Evolutionary conservation across 805 yeast species (phyloP).

Genomic region (Metschnikowia lunata): DNA sequence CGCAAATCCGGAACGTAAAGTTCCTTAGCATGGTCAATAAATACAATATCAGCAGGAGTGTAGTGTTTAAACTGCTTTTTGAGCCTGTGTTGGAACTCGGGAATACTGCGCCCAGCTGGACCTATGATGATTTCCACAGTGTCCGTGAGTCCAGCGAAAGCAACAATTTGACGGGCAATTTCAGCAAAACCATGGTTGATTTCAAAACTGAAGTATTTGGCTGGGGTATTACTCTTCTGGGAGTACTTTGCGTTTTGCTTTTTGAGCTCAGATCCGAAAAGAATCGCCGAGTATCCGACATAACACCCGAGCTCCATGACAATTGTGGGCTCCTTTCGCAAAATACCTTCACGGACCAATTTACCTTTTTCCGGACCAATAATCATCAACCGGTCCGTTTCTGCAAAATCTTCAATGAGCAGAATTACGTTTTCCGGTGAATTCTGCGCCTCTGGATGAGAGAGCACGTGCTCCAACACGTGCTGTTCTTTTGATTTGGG

Average conservation of each 20-base stretch:
- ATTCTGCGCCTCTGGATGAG: constrained; percentile 20
- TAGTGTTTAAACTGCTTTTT: constrained; percentile 7
- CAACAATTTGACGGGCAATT: constrained; percentile 25
- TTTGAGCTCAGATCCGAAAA: constrained; percentile 25
- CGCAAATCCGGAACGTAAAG: constrained; percentile 40
- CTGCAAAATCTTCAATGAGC: constrained; percentile 26
- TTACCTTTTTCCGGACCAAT: constrained; percentile 31
- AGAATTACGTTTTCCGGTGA: constrained; percentile 30
- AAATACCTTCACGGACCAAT: constrained; percentile 22
- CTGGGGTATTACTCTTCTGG: constrained; percentile 10
- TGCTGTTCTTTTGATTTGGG: constrained; percentile 19
- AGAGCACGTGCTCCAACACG: constrained; percentile 21
- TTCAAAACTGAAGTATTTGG: constrained; percentile 34
- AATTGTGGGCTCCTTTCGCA: constrained; percentile 20
- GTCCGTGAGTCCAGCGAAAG: constrained; percentile 30
- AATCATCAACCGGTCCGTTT: constrained; percentile 23
- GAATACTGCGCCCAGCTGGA: constrained; percentile 26
- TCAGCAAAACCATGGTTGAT: constrained; percentile 27
- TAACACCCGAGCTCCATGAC: constrained; percentile 33
- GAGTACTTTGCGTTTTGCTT: constrained; percentile 13
- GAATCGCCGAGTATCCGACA: constrained; percentile 36
- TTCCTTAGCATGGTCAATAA: constrained; percentile 40
- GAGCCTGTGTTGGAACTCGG: constrained; percentile 20
- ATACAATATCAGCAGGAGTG: constrained; percentile 30
- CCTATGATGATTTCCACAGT: constrained; percentile 32